These are phyloP conservation scores for Alternaria sp. DNA, from an alignment of 2,329 filamentous ascomycete genomes.

Conservation along the genomic window DNA sequence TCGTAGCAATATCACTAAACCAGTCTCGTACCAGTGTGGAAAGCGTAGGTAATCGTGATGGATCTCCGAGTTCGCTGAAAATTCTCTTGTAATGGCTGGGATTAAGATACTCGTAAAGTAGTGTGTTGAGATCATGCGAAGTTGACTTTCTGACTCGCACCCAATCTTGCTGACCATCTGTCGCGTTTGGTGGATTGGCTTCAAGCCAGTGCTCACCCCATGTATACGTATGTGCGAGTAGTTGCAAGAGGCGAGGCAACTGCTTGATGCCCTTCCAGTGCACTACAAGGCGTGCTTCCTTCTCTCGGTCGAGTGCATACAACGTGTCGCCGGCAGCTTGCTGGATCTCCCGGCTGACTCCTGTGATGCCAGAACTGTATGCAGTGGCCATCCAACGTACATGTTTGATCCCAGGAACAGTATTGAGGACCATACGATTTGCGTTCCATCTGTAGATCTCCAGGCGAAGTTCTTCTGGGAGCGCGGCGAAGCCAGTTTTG, in stretches of 20 bases:
- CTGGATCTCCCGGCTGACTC: not conserved
- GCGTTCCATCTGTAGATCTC: not conserved
- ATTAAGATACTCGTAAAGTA: no score
- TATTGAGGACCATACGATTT: not conserved
- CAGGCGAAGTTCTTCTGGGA: not conserved
- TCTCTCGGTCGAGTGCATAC: not conserved
- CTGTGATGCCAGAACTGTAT: not conserved
- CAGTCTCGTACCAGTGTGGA: no score
- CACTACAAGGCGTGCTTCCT: not conserved
- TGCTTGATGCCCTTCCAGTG: not conserved
- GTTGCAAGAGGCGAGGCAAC: not conserved
- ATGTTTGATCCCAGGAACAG: not conserved
- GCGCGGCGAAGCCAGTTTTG: not conserved
- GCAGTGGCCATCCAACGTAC: not conserved
- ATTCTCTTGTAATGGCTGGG: no score
- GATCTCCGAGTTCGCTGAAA: no score
- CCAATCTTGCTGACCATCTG: no score
- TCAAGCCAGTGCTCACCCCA: no score
- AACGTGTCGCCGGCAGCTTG: not conserved
- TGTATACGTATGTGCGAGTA: not conserved
- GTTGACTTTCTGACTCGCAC: no score
- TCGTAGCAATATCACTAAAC: no score
- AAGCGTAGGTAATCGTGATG: no score
- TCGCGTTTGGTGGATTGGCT: no score
- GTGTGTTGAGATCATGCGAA: no score